These are phyloP conservation scores for Infundibulicybe gibba DNA, from an alignment of 768 basidiomycete genomes.

Conservation along the genomic window DNA sequence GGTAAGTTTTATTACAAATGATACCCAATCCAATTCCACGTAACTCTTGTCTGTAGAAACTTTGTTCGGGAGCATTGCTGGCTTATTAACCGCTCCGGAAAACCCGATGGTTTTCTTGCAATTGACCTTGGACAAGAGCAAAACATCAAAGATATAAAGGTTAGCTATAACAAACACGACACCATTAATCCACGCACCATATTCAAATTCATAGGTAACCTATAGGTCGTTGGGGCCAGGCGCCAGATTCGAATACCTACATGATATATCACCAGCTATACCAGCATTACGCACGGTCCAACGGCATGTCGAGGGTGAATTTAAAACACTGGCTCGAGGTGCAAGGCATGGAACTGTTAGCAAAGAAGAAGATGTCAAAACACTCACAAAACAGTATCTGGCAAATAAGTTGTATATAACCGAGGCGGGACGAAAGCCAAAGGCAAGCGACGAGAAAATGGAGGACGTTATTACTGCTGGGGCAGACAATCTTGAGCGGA, in stretches of 20 bases:
- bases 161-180: slow-evolving; percentile 5
- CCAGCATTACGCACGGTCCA: slow-evolving; percentile 9
- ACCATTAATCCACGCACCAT: no score
- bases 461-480: slow-evolving; percentile 3
- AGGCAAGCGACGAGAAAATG: not conserved
- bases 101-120: slow-evolving; percentile 1
- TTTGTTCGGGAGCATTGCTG: slow-evolving; percentile 9
- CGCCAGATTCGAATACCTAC: slow-evolving; percentile 12
- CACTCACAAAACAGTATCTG: not conserved
- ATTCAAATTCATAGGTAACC: no score
- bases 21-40: not conserved
- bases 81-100: slow-evolving; percentile 5
- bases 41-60: not conserved
- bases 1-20: slow-evolving; percentile 4
- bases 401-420: not conserved
- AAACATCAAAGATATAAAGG: slow-evolving; percentile 14
- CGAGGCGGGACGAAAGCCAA: not conserved
- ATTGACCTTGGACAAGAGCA: slow-evolving; percentile 12
- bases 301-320: slow-evolving; percentile 13
- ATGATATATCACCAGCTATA: slow-evolving; percentile 11
- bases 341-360: slow-evolving; percentile 8
- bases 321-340: slow-evolving; percentile 6
- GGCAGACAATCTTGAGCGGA: slow-evolving; percentile 1
- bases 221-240: slow-evolving; percentile 9
- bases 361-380: slow-evolving; percentile 10